Evolutionary conservation across 805 yeast species (phyloP), one percentile per base, ranked within the genome.

Genomic region (Candida arabinofermentans): DNA sequence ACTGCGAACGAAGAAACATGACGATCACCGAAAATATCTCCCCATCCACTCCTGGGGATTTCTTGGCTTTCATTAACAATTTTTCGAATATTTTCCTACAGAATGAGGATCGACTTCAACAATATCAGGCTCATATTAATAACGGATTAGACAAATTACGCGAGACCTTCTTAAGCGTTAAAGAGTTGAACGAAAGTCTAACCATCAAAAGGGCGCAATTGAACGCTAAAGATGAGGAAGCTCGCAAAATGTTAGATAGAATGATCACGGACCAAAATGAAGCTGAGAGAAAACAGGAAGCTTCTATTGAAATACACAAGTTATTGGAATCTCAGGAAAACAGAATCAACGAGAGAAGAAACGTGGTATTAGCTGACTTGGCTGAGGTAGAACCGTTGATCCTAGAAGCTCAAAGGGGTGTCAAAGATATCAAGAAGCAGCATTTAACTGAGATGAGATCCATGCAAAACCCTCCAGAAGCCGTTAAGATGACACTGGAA

Each of bases 351-450:
- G 64, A 61, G 10, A 71, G 95, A 27, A 71, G 77, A 46, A 58
- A 61, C 0, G 50, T 56, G 2, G 96, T 87, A 0, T 57, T 77
- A 62, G 58, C 63, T 6, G 91, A 87, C 42, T 68, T 91, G n/a
- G 79, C 75, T 13, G 64, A 69, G 5, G 95, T 90, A 0, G 93
- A 88, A 54, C 96, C 97, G 0, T 83, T 93, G 0, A 83, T 90
- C 6, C 42, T 75, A 3, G 95, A 84, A 48, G 98, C 98, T 0
- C 85, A 84, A 54, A 68, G 75, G 46, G 95, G 96, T 13, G 98
- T 91, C n/a, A 84, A 85, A 50, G 85, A 87, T 52, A 91, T 91
- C 47, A 88, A 89, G 62, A 91, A 91, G 58, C 95, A 86, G 46
- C 97, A 91, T 55, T 68, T 91, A 32, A 86, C 95, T 1, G 98